Conservation (phyloP, 768 basidiomycete genomes). For the Boletus insuetus region DNA sequence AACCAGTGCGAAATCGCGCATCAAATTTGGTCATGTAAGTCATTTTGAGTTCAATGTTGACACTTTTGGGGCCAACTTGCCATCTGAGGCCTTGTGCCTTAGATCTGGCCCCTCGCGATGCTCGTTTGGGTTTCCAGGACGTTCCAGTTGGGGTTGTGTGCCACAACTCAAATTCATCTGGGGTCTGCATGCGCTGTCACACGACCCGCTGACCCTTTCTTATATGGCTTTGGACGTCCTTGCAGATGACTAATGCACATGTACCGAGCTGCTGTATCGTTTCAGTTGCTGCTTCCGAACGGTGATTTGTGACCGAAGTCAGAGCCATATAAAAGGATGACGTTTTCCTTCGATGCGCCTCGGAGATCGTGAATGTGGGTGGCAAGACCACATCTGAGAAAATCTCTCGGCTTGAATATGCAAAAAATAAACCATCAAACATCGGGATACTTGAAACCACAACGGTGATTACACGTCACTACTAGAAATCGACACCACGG, state of each 20-base stretch:
- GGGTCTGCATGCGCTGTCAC: slow-evolving; percentile 8
- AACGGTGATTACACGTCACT: slow-evolving; percentile 18
- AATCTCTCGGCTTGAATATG: not conserved
- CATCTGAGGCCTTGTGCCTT: slow-evolving; percentile 2
- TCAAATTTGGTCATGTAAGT: not conserved
- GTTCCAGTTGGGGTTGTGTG: not conserved
- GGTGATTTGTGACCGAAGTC: not conserved
- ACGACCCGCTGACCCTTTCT: slow-evolving; percentile 15
- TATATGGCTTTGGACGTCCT: not conserved
- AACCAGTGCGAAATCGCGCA: slow-evolving; percentile 7
- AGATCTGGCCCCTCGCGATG: not conserved
- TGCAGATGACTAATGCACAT: not conserved
- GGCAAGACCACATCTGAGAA: not conserved
- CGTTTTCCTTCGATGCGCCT: not conserved
- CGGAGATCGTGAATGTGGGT: slow-evolving; percentile 1
- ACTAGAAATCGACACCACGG: not conserved
- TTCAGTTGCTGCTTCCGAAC: not conserved
- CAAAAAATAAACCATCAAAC: not conserved
- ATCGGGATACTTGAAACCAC: slow-evolving; percentile 14
- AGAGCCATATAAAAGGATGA: not conserved
- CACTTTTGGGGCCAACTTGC: slow-evolving; percentile 10
- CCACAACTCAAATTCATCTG: not conserved
- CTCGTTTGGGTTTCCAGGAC: slow-evolving; percentile 1
- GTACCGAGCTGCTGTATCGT: not conserved
- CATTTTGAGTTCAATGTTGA: slow-evolving; percentile 7